Conservation (phyloP, 352 stramenopile species). For the Globisporangium paddicum region DNA sequence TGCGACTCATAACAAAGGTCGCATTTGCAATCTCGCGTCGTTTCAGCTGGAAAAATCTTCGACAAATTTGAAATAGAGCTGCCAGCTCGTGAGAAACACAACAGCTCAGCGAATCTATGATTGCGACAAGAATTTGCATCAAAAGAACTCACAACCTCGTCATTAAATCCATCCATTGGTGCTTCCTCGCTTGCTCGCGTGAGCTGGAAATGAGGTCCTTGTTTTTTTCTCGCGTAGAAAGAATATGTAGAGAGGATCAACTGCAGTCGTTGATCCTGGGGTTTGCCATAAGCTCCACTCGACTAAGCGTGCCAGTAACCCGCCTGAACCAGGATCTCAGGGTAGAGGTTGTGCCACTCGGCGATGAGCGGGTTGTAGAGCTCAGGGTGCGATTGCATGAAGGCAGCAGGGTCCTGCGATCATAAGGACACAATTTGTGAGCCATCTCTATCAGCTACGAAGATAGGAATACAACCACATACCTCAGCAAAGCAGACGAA, state of each 20-base stretch:
- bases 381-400: constrained; percentile 74
- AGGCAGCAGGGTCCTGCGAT: constrained; percentile 69
- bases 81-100: too few species aligned
- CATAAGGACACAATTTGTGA: not conserved
- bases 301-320: constrained; percentile 72
- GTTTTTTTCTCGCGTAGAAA: not conserved
- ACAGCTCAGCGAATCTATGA: too few species aligned
- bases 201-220: too few species aligned
- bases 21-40: not conserved
- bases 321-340: constrained; percentile 84
- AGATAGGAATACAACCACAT: not conserved
- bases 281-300: not conserved
- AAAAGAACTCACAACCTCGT: too few species aligned
- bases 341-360: constrained; percentile 88
- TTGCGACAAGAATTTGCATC: too few species aligned
- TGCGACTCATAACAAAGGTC: not conserved
- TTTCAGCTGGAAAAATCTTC: not conserved
- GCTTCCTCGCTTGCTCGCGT: too few species aligned
- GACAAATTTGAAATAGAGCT: too few species aligned
- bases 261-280: not conserved
- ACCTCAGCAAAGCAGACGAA: constrained; percentile 96
- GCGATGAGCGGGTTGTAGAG: constrained; percentile 78
- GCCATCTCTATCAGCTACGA: not conserved
- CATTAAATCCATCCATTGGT: too few species aligned
- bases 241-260: not conserved